These are phyloP conservation scores for Populus trichocarpa DNA, from an alignment of 441 rosid species.

Conservation along the genomic window DNA sequence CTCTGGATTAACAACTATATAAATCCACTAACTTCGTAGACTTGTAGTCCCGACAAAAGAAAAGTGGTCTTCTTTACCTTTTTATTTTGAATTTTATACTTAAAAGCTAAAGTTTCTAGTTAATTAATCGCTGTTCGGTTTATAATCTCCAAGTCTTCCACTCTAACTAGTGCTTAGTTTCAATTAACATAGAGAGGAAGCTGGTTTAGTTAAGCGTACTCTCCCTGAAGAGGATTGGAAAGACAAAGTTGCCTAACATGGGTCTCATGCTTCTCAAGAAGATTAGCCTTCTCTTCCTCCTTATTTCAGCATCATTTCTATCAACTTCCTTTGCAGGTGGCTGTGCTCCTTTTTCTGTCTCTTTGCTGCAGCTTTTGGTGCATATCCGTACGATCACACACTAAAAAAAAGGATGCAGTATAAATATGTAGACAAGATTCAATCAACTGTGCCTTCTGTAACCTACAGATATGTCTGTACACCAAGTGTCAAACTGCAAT, in stretches of 20 bases:
- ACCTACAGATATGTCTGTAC: neutral
- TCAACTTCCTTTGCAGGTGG: slow-evolving; percentile 63
- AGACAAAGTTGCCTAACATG: slow-evolving; percentile 26
- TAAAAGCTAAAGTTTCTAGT: slow-evolving; percentile 11
- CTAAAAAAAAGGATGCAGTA: neutral
- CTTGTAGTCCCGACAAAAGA: slow-evolving; percentile 68
- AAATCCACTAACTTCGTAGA: slow-evolving; percentile 60
- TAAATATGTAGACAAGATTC: neutral
- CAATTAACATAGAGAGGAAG: neutral
- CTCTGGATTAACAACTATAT: slow-evolving; percentile 17
- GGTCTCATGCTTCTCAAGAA: slow-evolving; percentile 45
- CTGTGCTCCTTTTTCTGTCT: slow-evolving; percentile 10
- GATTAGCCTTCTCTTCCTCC: slow-evolving; percentile 55
- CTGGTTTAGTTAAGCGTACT: slow-evolving; percentile 2
- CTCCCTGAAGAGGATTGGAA: slow-evolving; percentile 12
- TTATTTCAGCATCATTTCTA: slow-evolving; percentile 48
- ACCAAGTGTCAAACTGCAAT: neutral
- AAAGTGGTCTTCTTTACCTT: slow-evolving; percentile 72
- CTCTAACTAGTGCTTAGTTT: neutral
- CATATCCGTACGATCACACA: neutral
- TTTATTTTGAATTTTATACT: slow-evolving; percentile 26
- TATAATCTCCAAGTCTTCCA: neutral
- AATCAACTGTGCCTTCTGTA: neutral
- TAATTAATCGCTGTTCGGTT: neutral
- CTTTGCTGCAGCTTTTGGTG: slow-evolving; percentile 17